A percentile compares a stretch with the other conserved stretches of the same genome.
phyloP scores from a whole-genome alignment of 352 stramenopile genomes.

The Globisporangium takayamanum region DNA sequence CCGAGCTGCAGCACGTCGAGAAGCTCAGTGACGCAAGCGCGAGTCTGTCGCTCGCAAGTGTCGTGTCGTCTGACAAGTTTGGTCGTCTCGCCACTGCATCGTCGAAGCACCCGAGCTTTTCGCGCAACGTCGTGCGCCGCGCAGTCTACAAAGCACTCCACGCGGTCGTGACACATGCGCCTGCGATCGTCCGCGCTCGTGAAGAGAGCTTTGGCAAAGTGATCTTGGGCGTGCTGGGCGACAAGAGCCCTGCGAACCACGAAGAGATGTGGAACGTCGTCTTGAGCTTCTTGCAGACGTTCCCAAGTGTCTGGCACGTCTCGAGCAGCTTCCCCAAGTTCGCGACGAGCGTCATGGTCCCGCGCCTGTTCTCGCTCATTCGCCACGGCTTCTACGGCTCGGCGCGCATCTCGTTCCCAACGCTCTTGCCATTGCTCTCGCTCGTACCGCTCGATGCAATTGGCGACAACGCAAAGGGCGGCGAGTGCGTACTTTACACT shows the following conservation, averaged over 20 bases:
- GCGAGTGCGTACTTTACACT: slow-evolving; percentile 44
- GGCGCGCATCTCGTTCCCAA: slow-evolving; percentile 55
- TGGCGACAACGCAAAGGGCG: slow-evolving; percentile 27
- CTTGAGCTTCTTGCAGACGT: slow-evolving; percentile 60
- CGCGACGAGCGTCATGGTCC: slow-evolving; percentile 48
- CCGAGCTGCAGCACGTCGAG: slow-evolving; percentile 25
- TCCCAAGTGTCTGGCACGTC: slow-evolving; percentile 36
- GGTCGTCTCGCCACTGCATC: slow-evolving; percentile 38
- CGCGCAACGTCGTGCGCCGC: slow-evolving; percentile 57
- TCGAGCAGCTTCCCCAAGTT: slow-evolving; percentile 53
- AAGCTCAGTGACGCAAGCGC: slow-evolving; percentile 32
- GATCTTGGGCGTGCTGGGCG: slow-evolving; percentile 53
- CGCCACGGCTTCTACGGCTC: slow-evolving; percentile 77
- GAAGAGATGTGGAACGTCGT: slow-evolving; percentile 69
- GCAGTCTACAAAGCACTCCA: slow-evolving; percentile 54
- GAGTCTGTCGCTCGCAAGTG: slow-evolving; percentile 32
- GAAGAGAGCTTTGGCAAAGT: slow-evolving; percentile 68
- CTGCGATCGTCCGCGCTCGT: slow-evolving; percentile 30
- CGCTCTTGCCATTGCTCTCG: slow-evolving; percentile 64
- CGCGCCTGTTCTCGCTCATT: slow-evolving; percentile 63
- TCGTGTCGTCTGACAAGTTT: slow-evolving; percentile 63
- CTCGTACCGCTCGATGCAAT: slow-evolving; percentile 57
- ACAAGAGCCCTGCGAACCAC: slow-evolving; percentile 66
- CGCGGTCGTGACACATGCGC: slow-evolving; percentile 38
- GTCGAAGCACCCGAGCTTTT: slow-evolving; percentile 77